A percentile compares a stretch with the other conserved stretches of the same genome.
Evolutionary conservation across 192 early-diverging fungal genomes (phyloP).

Genomic region (Podila clonocystis): DNA sequence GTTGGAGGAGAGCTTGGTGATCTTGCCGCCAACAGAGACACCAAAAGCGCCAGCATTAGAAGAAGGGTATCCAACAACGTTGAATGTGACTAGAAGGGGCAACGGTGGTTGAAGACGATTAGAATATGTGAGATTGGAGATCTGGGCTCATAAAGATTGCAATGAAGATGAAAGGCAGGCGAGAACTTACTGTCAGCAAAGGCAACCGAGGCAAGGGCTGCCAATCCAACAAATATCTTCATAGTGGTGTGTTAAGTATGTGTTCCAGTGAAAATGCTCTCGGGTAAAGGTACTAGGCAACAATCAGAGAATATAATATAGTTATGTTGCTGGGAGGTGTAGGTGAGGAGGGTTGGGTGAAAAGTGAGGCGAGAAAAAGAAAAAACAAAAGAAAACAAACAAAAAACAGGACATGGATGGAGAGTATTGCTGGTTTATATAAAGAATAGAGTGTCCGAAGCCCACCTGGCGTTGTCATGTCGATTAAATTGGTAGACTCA

Average conservation of each 20-base stretch:
- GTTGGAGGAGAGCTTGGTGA: neutral
- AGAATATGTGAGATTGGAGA: neutral
- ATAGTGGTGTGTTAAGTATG: slow-evolving; percentile 1
- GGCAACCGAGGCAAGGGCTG: slow-evolving; percentile 8
- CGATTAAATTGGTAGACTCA: too few relatives aligned
- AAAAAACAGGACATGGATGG: too few relatives aligned
- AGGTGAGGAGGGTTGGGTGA: too few relatives aligned
- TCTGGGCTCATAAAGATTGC: neutral
- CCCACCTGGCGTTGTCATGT: too few relatives aligned
- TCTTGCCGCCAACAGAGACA: slow-evolving; percentile 10
- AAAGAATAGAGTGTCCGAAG: too few relatives aligned
- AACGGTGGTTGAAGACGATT: neutral
- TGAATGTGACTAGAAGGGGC: slow-evolving; percentile 16
- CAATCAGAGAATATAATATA: too few relatives aligned
- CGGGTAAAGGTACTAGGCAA: too few relatives aligned
- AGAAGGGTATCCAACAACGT: slow-evolving; percentile 22
- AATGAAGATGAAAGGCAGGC: neutral
- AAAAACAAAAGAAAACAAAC: too few relatives aligned
- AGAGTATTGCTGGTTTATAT: too few relatives aligned
- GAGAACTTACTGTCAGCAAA: slow-evolving; percentile 20
- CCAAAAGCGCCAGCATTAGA: neutral
- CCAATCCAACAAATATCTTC: slow-evolving; percentile 12
- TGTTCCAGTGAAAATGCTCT: neutral
- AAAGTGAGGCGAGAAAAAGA: too few relatives aligned
- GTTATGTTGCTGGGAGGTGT: too few relatives aligned